Evolutionary conservation across 208 protist species (phyloP).

Genomic region (Trypanosomatidae sp.): DNA sequence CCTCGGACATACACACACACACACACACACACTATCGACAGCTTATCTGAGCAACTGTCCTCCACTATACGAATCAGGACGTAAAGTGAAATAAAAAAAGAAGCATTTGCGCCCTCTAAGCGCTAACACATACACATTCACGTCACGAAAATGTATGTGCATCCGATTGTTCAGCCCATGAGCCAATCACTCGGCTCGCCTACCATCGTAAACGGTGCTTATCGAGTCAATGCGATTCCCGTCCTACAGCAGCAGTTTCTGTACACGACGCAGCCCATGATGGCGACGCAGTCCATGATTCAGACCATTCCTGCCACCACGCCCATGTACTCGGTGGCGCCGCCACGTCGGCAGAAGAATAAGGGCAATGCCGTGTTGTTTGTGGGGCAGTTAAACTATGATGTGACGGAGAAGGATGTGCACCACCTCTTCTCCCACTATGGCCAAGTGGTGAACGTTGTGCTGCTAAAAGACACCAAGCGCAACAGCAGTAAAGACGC

Average conservation of each 20-base stretch:
- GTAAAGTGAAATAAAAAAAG: background rate
- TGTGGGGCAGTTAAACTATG: conserved; percentile 44
- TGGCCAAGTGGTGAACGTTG: conserved; percentile 38
- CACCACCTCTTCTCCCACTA: conserved; percentile 36
- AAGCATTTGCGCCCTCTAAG: background rate
- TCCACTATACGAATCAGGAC: background rate
- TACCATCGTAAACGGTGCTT: conserved; percentile 1
- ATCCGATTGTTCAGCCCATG: conserved; percentile 9
- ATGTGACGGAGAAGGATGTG: conserved; percentile 39
- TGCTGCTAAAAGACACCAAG: conserved; percentile 37
- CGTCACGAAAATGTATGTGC: conserved; percentile 14
- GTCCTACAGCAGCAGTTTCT: conserved; percentile 21
- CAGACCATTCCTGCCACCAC: conserved; percentile 3
- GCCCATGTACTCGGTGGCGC: conserved; percentile 18
- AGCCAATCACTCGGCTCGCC: background rate
- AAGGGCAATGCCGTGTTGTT: conserved; percentile 42
- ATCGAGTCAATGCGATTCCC: conserved; percentile 7
- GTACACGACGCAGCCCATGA: conserved; percentile 19
- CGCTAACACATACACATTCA: background rate
- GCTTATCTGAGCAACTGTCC: background rate
- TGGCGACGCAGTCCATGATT: conserved; percentile 7
- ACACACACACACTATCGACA: background rate
- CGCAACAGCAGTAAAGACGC: conserved; percentile 10
- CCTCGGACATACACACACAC: too few relatives aligned
- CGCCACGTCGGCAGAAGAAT: conserved; percentile 20